A percentile compares a stretch with the other conserved stretches of the same genome.
These are phyloP conservation scores for Phytophthora fragariaefolia DNA, from an alignment of 352 stramenopile genomes.

Conservation along the genomic window DNA sequence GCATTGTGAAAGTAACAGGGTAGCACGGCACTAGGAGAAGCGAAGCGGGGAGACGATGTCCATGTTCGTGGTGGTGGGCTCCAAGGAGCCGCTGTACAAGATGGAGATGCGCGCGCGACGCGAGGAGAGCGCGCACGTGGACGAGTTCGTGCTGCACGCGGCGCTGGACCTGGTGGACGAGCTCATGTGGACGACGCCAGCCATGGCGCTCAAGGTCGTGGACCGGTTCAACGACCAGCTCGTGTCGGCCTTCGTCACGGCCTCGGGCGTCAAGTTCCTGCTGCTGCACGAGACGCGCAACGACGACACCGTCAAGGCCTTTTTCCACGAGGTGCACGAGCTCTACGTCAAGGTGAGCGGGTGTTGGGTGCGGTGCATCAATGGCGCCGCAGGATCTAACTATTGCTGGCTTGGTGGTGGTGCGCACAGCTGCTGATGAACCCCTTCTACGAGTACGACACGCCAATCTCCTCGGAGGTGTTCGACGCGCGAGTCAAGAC, in stretches of 20 bases:
- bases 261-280: constrained; percentile 96
- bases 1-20: too few species aligned
- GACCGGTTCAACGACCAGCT: constrained; percentile 98
- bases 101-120: constrained; percentile 84
- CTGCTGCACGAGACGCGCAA: constrained; percentile 94
- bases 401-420: constrained; percentile 7
- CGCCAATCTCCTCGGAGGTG: constrained; percentile 91
- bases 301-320: constrained; percentile 95
- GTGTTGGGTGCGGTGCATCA: too few species aligned
- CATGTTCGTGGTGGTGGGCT: constrained; percentile 87
- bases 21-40: too few species aligned
- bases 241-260: constrained; percentile 96
- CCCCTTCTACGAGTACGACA: constrained; percentile 96
- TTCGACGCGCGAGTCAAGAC: constrained; percentile 94
- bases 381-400: constrained; percentile 17
- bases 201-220: constrained; percentile 93
- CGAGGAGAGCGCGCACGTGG: constrained; percentile 92
- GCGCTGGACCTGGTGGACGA: constrained; percentile 97
- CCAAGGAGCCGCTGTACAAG: constrained; percentile 88
- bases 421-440: constrained; percentile 93
- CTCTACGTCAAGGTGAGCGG: constrained; percentile 95
- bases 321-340: constrained; percentile 98
- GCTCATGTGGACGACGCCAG: constrained; percentile 93
- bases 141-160: constrained; percentile 99
- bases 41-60: constrained; percentile 75